Evolutionary conservation across 352 stramenopile species (phyloP).

Genomic region (Halophytophthora polymorphica): DNA sequence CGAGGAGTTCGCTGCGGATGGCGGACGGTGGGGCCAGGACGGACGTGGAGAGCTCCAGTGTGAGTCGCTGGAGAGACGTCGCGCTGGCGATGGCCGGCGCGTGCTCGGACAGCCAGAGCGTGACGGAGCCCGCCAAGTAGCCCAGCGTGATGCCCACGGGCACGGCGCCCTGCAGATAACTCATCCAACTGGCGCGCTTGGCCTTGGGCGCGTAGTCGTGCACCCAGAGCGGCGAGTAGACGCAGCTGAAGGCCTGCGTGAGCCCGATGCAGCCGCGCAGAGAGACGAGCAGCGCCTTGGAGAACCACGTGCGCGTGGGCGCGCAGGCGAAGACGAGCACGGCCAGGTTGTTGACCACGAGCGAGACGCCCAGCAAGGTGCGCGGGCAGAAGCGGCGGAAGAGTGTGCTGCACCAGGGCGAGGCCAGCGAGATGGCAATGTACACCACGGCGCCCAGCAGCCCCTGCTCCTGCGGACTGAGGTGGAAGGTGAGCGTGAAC

Average conservation of each 20-base stretch:
- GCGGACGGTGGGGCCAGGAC: constrained; percentile 11
- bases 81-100: constrained; percentile 6
- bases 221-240: constrained; percentile 85
- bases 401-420: constrained; percentile 76
- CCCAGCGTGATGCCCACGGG: constrained; percentile 76
- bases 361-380: constrained; percentile 58
- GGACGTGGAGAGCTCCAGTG: constrained; percentile 16
- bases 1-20: constrained; percentile 27
- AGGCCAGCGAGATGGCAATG: constrained; percentile 76
- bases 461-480: constrained; percentile 77
- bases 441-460: constrained; percentile 82
- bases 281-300: constrained; percentile 72
- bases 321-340: constrained; percentile 71
- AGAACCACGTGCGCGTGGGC: constrained; percentile 59
- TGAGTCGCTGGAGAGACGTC: constrained; percentile 11
- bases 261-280: constrained; percentile 70
- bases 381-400: constrained; percentile 76
- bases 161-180: constrained; percentile 73
- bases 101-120: constrained; percentile 47
- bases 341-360: constrained; percentile 76
- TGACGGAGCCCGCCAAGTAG: constrained; percentile 74
- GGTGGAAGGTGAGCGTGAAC: constrained; percentile 74
- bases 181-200: constrained; percentile 80
- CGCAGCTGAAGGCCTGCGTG: constrained; percentile 80
- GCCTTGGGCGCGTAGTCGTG: constrained; percentile 79